Conservation (phyloP, 768 basidiomycete species). For the Mycena rebaudengoi region DNA sequence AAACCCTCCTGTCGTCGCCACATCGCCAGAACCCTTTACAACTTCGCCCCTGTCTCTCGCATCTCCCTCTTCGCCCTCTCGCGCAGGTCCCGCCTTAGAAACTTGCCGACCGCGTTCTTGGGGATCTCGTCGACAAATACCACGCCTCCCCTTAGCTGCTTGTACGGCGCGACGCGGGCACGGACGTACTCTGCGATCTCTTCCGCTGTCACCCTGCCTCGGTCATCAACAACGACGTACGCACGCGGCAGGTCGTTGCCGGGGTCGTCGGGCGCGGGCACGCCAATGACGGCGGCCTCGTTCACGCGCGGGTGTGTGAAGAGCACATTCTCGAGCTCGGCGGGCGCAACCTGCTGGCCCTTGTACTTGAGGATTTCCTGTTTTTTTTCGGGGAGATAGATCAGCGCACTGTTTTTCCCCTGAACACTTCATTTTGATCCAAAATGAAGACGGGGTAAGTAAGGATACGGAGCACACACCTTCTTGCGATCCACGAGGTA, state of each 20-base stretch:
- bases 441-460: constrained; percentile 13
- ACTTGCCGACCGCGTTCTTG: constrained; percentile 15
- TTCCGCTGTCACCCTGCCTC: constrained; percentile 13
- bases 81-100: constrained; percentile 15
- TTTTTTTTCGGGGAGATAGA: constrained; percentile 14
- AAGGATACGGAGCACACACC: constrained; percentile 14
- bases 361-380: constrained; percentile 15
- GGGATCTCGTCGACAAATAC: constrained; percentile 18
- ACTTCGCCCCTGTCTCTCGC: constrained; percentile 15
- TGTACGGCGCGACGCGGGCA: constrained; percentile 14
- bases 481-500: constrained; percentile 18
- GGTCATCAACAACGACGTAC: constrained; percentile 15
- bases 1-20: constrained; percentile 9
- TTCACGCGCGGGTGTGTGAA: constrained; percentile 13
- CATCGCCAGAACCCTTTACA: constrained; percentile 12
- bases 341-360: constrained; percentile 16
- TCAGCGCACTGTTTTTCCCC: constrained; percentile 7
- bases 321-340: constrained; percentile 17
- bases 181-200: constrained; percentile 15
- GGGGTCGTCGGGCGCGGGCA: constrained; percentile 14
- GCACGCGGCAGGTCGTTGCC: constrained; percentile 13
- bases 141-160: constrained; percentile 17
- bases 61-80: constrained; percentile 15
- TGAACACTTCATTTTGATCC: constrained; percentile 14
- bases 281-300: constrained; percentile 15